A percentile compares a stretch with the other conserved stretches of the same genome.
Evolutionary conservation across 2,329 filamentous ascomycete genomes (phyloP).

Genomic region (Didymella pomorum): DNA sequence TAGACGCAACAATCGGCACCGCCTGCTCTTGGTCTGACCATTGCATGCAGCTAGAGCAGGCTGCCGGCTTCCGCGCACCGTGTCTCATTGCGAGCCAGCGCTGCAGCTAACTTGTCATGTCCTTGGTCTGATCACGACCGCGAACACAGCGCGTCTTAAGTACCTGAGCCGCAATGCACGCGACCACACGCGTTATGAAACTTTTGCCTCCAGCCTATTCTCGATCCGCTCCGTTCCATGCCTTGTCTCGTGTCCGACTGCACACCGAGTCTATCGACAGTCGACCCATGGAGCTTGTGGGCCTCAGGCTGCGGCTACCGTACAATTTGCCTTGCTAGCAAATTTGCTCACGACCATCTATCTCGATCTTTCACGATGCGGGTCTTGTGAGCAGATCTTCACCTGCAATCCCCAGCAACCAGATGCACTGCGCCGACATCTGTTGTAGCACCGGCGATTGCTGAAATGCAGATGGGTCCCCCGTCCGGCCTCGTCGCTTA

Average conservation of each 20-base stretch:
- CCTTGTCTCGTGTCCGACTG: constrained; percentile 28
- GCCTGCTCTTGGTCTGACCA: constrained; percentile 31
- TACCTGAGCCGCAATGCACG: constrained; percentile 41
- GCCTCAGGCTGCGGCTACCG: constrained; percentile 19
- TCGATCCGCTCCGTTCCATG: constrained; percentile 36
- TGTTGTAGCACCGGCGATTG: constrained; percentile 13
- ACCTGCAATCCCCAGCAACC: constrained; percentile 17
- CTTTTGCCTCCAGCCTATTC: constrained; percentile 36
- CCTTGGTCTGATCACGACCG: constrained; percentile 41
- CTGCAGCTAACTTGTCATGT: constrained; percentile 31
- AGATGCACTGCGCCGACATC: constrained; percentile 15
- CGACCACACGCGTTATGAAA: constrained; percentile 40
- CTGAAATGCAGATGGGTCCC: constrained; percentile 24
- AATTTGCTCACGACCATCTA: constrained; percentile 37
- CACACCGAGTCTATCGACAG: constrained; percentile 30
- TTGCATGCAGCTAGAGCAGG: constrained; percentile 41
- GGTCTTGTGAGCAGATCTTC: constrained; percentile 18
- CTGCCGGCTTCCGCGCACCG: constrained; percentile 39
- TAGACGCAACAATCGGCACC: constrained; percentile 35
- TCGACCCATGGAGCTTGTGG: constrained; percentile 27
- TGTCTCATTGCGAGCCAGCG: constrained; percentile 23
- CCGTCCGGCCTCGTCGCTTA: constrained; percentile 19
- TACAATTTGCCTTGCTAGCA: constrained; percentile 25
- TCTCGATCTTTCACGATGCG: constrained; percentile 29
- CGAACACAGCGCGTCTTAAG: constrained; percentile 43